Conservation (phyloP, 2,329 filamentous ascomycete species). For the Pyrenochaeta sp. region DNA sequence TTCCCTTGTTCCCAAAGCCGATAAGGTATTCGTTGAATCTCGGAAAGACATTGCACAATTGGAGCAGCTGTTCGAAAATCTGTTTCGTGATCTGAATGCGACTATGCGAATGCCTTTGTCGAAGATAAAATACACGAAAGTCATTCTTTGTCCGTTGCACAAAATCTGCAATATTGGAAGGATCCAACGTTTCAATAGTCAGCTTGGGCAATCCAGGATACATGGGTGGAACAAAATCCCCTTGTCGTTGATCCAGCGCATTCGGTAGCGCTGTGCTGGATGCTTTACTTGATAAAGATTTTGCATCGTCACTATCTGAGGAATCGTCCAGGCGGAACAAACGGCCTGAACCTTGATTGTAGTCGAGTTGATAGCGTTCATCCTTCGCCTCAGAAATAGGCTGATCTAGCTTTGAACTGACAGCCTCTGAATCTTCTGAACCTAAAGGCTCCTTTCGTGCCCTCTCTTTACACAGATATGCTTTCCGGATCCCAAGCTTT, state of each 20-base stretch:
- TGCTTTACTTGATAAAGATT: conserved; percentile 18
- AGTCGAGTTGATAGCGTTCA: not conserved
- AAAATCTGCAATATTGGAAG: conserved; percentile 4
- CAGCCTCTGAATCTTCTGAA: not conserved
- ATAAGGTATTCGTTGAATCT: conserved; percentile 29
- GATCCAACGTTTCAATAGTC: conserved; percentile 9
- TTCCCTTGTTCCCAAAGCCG: conserved; percentile 17
- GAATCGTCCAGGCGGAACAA: not conserved
- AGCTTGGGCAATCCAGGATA: conserved; percentile 22
- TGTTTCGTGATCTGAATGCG: conserved; percentile 26
- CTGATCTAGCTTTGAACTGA: no score
- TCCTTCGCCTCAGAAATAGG: not conserved
- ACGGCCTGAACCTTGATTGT: not conserved
- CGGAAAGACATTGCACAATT: conserved; percentile 25
- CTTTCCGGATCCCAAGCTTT: not conserved
- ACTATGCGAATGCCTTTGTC: conserved; percentile 25
- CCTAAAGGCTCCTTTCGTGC: not conserved
- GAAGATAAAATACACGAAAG: conserved; percentile 31
- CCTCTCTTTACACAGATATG: not conserved
- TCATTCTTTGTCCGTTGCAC: conserved; percentile 13
- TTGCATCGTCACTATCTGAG: conserved; percentile 11
- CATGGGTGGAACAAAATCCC: conserved; percentile 10
- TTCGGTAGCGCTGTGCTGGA: conserved; percentile 21
- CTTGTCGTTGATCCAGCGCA: conserved; percentile 18
- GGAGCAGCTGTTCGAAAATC: conserved; percentile 18